Evolutionary conservation across 441 rosid species (phyloP), one percentile per base, ranked within the genome.

Genomic region (Gossypium schwendimanii): DNA sequence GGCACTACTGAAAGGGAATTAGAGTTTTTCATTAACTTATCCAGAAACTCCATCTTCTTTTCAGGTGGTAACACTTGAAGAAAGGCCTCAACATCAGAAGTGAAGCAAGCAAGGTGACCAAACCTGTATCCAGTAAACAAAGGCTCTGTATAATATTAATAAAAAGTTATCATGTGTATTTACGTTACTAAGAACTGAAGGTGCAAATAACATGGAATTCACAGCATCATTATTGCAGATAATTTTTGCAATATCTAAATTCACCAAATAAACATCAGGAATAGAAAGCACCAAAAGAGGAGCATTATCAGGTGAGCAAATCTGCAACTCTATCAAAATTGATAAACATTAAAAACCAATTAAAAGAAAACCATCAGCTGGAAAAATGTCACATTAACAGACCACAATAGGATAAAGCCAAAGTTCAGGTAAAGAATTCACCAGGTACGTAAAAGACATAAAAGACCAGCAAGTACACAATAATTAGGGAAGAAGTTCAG

Each of bases 101-200:
- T 78, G 85, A 83, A 93, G 84, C 97, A 93, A 50, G 97, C 93
- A 75, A 92, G 80, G 84, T 92, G 98, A 84, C 98, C 97, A 87
- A 92, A 91, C 88, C 98, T 96, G 93, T 59, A 65, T 41, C 74
- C 57, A 80, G 73, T 73, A 77, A 55, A 60, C 15, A 44, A 76
- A 63, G 63, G 67, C 77, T 74, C 77, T 54, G 74, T 31, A 26
- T 23, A 9, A 36, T 24, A 72, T 44, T 61, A 45, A 9, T 28
- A 63, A 39, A 45, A 7, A 61, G 50, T 15, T 41, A 55, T 39
- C 23, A 50, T 18, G 57, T 17, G 55, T 23, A 73, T 69, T 31
- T 24, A 47, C 36, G 28, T 45, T 9, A 50, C 18, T 3, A 14
- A 33, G 18, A 53, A 49, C 9, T 18, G 52, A 69, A 7, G 14